Evolutionary conservation across 352 stramenopile genomes (phyloP).

Genomic region (Phytopythium cucurbitacearum): DNA sequence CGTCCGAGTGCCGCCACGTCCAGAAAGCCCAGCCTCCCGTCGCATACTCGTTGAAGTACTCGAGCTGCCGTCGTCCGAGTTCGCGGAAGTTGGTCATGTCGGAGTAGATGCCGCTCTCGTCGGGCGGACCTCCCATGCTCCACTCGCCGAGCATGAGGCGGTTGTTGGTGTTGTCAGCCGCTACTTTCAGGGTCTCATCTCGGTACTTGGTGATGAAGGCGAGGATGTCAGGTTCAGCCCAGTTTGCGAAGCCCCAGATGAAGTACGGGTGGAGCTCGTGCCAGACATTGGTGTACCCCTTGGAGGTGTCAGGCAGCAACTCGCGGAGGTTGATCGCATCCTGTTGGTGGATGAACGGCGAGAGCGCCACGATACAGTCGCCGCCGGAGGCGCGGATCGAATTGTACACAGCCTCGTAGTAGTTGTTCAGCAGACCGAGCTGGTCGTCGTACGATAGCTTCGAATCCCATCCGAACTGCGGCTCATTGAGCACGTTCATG

Average conservation of each 20-base stretch:
- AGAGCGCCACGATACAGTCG: slow-evolving; percentile 35
- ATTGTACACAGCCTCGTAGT: slow-evolving; percentile 28
- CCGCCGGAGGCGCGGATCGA: slow-evolving; percentile 21
- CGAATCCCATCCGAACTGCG: slow-evolving; percentile 1
- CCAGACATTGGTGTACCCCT: slow-evolving; percentile 44
- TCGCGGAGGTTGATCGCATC: slow-evolving; percentile 8
- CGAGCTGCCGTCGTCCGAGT: slow-evolving; percentile 18
- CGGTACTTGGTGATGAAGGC: slow-evolving; percentile 6
- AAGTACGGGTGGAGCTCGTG: slow-evolving; percentile 44
- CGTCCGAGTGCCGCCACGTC: slow-evolving; percentile 33
- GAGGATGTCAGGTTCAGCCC: slow-evolving; percentile 13
- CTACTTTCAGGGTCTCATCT: slow-evolving; percentile 9
- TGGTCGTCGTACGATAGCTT: slow-evolving; percentile 3
- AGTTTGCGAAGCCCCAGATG: slow-evolving; percentile 21
- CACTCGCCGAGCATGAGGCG: slow-evolving; percentile 37
- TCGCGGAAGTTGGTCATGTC: slow-evolving; percentile 8
- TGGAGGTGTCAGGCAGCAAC: slow-evolving; percentile 13
- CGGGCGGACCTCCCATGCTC: slow-evolving; percentile 13
- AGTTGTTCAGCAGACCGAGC: slow-evolving; percentile 12
- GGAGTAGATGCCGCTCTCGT: slow-evolving; percentile 10
- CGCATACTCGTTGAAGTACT: slow-evolving; percentile 7
- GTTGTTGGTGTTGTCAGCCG: slow-evolving; percentile 12
- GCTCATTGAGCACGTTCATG: slow-evolving; percentile 44
- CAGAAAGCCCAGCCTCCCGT: slow-evolving; percentile 30
- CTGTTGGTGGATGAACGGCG: slow-evolving; percentile 27